These are phyloP conservation scores for Penicillium sp. DNA, from an alignment of 2,329 filamentous ascomycete species.

Conservation along the genomic window DNA sequence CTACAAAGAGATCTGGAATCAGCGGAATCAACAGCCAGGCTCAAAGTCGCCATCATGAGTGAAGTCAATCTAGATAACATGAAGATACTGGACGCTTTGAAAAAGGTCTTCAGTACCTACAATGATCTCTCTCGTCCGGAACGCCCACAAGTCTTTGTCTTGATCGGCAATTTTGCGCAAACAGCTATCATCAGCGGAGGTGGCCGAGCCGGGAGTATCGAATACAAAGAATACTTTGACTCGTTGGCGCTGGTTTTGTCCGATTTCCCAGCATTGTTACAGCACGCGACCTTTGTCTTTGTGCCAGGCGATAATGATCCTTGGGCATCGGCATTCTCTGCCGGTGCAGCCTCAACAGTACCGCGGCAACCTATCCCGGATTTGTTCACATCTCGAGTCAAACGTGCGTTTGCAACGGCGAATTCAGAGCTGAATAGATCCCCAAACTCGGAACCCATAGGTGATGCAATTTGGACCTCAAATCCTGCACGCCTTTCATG, in stretches of 20 bases:
- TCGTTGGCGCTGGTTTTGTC: constrained; percentile 75
- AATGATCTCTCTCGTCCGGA: constrained; percentile 62
- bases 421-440: constrained; percentile 65
- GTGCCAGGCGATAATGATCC: constrained; percentile 96
- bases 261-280: constrained; percentile 79
- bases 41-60: constrained; percentile 71
- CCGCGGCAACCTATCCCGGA: constrained; percentile 66
- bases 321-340: constrained; percentile 81
- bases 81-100: constrained; percentile 74
- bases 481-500: constrained; percentile 81
- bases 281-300: constrained; percentile 80
- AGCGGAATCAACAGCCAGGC: constrained; percentile 36
- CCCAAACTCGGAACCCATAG: constrained; percentile 54
- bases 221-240: constrained; percentile 97
- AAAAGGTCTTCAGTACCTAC: constrained; percentile 74
- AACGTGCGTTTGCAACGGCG: constrained; percentile 74
- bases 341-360: constrained; percentile 48
- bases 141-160: constrained; percentile 73
- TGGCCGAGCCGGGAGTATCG: constrained; percentile 76
- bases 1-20: constrained; percentile 43
- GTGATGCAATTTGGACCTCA: constrained; percentile 80
- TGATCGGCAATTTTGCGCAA: constrained; percentile 79
- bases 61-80: constrained; percentile 86
- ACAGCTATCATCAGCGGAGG: constrained; percentile 61
- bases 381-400: constrained; percentile 83